Evolutionary conservation across 225 moss, liverwort and hornwort species (phyloP).

Genomic region (Asterella californica): DNA sequence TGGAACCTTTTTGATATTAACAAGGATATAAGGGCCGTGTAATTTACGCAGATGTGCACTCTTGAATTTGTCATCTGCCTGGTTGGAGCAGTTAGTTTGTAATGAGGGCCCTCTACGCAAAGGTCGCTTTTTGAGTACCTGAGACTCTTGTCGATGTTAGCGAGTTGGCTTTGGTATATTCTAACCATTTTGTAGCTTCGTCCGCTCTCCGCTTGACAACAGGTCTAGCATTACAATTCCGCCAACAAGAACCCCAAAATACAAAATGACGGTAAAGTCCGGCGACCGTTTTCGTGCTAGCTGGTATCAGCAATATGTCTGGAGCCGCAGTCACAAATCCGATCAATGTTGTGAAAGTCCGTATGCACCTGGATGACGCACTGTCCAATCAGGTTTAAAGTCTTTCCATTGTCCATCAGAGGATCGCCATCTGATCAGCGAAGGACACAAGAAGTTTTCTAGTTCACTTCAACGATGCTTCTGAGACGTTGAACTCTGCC

Average conservation of each 20-base stretch:
- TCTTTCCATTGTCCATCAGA: constrained; percentile 1
- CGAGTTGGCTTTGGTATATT: not conserved
- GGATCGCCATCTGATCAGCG: not conserved
- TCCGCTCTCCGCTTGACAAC: not conserved
- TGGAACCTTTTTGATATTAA: not conserved
- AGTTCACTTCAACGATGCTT: no score
- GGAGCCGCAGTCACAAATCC: constrained; percentile 78
- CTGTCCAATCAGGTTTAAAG: constrained; percentile 52
- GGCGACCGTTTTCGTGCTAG: constrained; percentile 47
- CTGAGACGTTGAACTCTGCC: no score
- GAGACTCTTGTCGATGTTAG: not conserved
- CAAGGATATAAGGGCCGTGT: not conserved
- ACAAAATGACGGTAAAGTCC: constrained; percentile 10
- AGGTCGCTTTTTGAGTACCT: not conserved
- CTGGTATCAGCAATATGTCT: constrained; percentile 79
- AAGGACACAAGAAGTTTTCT: no score
- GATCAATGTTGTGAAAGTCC: constrained; percentile 85
- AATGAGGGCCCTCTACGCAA: not conserved
- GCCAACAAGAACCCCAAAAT: not conserved
- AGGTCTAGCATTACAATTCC: constrained; percentile 16
- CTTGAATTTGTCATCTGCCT: not conserved
- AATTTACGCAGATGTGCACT: not conserved
- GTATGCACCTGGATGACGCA: constrained; percentile 83
- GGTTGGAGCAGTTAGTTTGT: not conserved
- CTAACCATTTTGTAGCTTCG: not conserved